phyloP scores from a whole-genome alignment of 2,329 filamentous ascomycete species.

The Diaporthe vaccinii region DNA sequence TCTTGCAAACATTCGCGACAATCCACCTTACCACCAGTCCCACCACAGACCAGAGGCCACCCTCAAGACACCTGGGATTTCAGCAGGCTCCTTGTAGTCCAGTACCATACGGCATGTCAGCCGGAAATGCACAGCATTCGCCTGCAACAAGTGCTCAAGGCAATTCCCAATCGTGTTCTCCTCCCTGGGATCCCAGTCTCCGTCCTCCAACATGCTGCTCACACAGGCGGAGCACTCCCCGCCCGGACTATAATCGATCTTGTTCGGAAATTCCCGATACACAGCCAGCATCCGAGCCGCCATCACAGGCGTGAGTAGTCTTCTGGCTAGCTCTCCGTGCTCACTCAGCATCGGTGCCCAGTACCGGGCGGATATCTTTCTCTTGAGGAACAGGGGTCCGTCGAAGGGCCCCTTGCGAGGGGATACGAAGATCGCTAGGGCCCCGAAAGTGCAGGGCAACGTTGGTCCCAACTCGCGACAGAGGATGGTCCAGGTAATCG shows the following conservation, averaged over 20 bases:
- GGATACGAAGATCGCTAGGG: background rate
- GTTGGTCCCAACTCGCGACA: background rate
- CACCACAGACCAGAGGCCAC: too few species aligned
- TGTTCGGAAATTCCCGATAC: background rate
- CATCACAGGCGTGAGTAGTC: background rate
- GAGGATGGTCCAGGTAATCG: background rate
- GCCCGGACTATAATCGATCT: background rate
- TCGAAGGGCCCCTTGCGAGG: background rate
- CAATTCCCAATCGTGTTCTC: background rate
- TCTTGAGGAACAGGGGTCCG: background rate
- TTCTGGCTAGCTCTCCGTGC: background rate
- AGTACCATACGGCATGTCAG: background rate
- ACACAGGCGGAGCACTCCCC: background rate
- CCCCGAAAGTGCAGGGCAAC: background rate
- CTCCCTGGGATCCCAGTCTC: background rate
- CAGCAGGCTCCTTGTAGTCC: background rate
- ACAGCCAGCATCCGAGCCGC: background rate
- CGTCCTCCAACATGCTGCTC: background rate
- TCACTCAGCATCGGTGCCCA: background rate
- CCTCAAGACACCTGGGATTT: background rate
- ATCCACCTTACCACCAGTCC: background rate
- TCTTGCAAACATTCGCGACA: background rate
- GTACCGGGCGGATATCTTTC: background rate
- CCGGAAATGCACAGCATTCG: background rate
- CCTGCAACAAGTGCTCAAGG: background rate